These are phyloP conservation scores for Meyerozyma carpophila DNA, from an alignment of 1,139 yeast species.

Conservation along the genomic window DNA sequence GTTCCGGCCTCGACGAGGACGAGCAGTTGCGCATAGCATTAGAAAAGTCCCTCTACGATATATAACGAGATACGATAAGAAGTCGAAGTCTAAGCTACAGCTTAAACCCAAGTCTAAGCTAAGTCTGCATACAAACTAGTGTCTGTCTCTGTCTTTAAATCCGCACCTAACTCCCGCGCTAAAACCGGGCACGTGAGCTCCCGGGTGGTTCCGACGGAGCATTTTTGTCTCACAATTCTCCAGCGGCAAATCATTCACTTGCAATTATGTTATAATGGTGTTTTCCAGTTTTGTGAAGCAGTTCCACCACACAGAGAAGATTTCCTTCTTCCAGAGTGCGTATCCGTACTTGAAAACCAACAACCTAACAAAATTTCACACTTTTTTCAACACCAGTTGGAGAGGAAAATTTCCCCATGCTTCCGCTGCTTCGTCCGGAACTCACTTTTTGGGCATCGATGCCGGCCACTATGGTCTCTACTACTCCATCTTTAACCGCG, in stretches of 20 bases:
- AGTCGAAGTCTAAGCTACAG: no score
- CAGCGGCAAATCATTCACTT: not conserved
- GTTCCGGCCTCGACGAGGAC: slow-evolving; percentile 13
- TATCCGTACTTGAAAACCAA: slow-evolving; percentile 28
- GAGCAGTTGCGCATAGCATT: slow-evolving; percentile 11
- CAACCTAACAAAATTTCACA: slow-evolving; percentile 16
- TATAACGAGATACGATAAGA: not conserved
- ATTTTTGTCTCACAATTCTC: not conserved
- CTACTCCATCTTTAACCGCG: slow-evolving; percentile 38
- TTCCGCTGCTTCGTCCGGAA: slow-evolving; percentile 15
- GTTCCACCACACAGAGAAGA: slow-evolving; percentile 14
- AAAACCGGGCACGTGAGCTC: not conserved
- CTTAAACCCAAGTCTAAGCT: no score
- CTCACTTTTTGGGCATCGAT: slow-evolving; percentile 26
- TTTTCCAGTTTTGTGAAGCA: slow-evolving; percentile 24
- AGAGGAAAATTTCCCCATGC: slow-evolving; percentile 29
- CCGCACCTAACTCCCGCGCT: not conserved
- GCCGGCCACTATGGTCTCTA: slow-evolving; percentile 43
- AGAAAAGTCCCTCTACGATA: slow-evolving; percentile 11
- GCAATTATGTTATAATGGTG: slow-evolving; percentile 13
- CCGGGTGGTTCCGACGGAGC: not conserved
- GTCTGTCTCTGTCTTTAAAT: no score
- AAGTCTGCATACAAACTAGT: no score
- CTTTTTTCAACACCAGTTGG: slow-evolving; percentile 20
- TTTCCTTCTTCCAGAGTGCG: slow-evolving; percentile 39